Percentiles rank a stretch among this genome's conserved stretches.
phyloP scores from a whole-genome alignment of 129 eudicot genomes.

The Flaveria robusta region DNA sequence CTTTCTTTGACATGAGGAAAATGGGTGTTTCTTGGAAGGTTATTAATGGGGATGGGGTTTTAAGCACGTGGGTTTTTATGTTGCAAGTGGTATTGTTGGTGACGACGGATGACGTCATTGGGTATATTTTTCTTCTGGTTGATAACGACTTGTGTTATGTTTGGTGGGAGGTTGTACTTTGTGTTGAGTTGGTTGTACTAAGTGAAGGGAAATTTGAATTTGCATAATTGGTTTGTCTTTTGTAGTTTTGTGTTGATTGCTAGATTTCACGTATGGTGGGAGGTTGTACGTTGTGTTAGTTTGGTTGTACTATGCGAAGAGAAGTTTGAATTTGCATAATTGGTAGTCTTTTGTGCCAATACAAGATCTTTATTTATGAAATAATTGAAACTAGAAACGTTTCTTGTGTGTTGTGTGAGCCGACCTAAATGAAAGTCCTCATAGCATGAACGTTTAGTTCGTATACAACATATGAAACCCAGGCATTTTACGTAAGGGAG shows the following conservation, averaged over 20 bases:
- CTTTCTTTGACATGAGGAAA: constrained; percentile 33
- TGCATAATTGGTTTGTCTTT: not conserved
- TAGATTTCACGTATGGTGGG: too few species aligned
- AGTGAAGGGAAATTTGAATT: not conserved
- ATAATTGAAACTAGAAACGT: too few species aligned
- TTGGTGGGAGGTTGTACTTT: not conserved
- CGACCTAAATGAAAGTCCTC: too few species aligned
- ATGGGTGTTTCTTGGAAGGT: constrained; percentile 43
- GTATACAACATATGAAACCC: too few species aligned
- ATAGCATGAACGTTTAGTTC: too few species aligned
- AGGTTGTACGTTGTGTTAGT: not conserved
- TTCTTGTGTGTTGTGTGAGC: too few species aligned
- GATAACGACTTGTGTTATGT: not conserved
- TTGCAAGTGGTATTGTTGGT: constrained; percentile 28
- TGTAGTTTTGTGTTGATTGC: not conserved
- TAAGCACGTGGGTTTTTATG: constrained; percentile 37
- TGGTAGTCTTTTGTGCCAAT: too few species aligned
- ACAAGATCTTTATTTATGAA: too few species aligned
- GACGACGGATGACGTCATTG: constrained; percentile 42
- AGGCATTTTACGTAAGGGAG: too few species aligned
- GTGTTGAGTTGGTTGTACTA: not conserved
- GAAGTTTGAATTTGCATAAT: too few species aligned
- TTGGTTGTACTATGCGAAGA: too few species aligned
- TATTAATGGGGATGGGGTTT: constrained; percentile 13
- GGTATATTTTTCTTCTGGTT: constrained; percentile 17